Evolutionary conservation across 1,139 yeast species (phyloP), one percentile per base, ranked within the genome.

Genomic region (Candida sp.): DNA sequence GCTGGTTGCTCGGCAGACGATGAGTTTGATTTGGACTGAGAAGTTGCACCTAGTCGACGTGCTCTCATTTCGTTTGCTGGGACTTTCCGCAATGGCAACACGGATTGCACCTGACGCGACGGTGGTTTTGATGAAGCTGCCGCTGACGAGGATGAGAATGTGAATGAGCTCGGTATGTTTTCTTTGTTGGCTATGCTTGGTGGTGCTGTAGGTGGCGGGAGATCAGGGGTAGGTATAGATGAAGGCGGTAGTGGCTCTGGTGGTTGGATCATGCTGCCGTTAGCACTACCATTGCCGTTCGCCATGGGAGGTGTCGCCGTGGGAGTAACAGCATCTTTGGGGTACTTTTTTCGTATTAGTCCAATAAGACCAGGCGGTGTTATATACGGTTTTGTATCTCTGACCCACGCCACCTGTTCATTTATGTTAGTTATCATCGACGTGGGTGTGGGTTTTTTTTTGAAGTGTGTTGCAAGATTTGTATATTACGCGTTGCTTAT

Each of bases 301-400:
- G 25, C 34, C 23, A n/a, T 30, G 17, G 26, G 25, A n/a, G 39
- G 26, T 6, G 27, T 23, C n/a, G 47, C 4, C 3, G 41, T 23
- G 23, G 30, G 38, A 9, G 38, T 17, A 9, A 37, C 11, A 7
- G 27, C 8, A 28, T 32, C 46, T 42, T 47, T 43, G 7, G 56
- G 50, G 44, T 63, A 65, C 7, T 57, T 50, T 34, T 58, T 66
- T 11, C 63, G 56, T 32, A 58, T 34, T 28, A 49, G 46, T 23
- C 44, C 41, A 8, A 56, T 35, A 7, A 44, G 33, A 7, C 34
- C 37, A 22, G 42, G 42, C 1, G 54, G 34, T 23, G 59, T 59
- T 46, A 53, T 35, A 42, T 57, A 50, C 1, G 60, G 59, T 30
- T 49, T 52, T 17, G 41, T 41, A 28, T 32, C 27, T 5, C 48